phyloP scores from a whole-genome alignment of 176 grass and related monocot species.

The Puya raimondii region DNA sequence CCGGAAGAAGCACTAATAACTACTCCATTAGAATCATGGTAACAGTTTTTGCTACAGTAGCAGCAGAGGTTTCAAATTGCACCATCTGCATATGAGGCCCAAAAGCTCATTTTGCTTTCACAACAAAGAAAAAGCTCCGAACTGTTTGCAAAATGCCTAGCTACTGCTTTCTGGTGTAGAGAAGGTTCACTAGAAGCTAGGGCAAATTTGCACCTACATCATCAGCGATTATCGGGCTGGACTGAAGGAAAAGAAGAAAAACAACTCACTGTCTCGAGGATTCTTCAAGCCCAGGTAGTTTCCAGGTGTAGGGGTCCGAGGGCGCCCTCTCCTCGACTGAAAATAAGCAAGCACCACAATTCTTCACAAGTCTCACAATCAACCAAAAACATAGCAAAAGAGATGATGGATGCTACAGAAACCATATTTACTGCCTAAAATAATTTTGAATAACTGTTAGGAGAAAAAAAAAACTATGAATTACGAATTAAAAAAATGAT shows the following conservation, averaged over 20 bases:
- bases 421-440: conserved; percentile 33
- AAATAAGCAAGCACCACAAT: conserved; percentile 11
- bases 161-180: no score
- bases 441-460: conserved; percentile 21
- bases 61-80: no score
- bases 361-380: neutral
- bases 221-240: neutral
- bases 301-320: conserved; percentile 57
- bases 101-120: no score
- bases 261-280: conserved; percentile 5
- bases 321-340: conserved; percentile 48
- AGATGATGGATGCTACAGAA: conserved; percentile 14
- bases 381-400: conserved; percentile 4
- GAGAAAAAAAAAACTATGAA: conserved; percentile 3
- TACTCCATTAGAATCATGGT: no score
- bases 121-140: no score
- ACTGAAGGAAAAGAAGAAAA: neutral
- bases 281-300: conserved; percentile 45
- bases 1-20: no score
- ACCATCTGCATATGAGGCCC: no score
- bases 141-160: no score
- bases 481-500: conserved; percentile 27
- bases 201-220: neutral
- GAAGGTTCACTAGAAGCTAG: no score
- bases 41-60: no score